Percentiles rank a stretch among this genome's conserved stretches.
Evolutionary conservation across 2,329 filamentous ascomycete genomes (phyloP).

Genomic region (Metarhizium brunneum): DNA sequence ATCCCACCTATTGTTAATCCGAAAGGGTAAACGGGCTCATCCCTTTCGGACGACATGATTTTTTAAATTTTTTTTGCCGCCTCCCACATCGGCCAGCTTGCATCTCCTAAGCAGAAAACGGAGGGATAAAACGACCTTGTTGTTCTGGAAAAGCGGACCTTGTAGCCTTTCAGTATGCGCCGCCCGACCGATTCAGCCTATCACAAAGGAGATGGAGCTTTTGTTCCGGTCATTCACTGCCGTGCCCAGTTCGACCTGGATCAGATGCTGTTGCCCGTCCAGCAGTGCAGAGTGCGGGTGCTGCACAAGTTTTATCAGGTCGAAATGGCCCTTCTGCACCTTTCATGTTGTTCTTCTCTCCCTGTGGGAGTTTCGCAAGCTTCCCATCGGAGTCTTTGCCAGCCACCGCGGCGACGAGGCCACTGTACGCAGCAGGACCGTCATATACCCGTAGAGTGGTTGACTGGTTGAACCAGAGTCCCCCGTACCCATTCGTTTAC

Average conservation of each 20-base stretch:
- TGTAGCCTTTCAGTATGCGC: conserved; percentile 3
- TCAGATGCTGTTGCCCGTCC: conserved; percentile 2
- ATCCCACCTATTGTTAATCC: no score
- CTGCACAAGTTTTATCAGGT: conserved; percentile 3
- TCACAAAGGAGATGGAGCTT: conserved; percentile 7
- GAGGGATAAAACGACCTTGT: not conserved
- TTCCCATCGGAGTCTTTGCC: not conserved
- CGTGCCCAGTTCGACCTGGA: conserved; percentile 2
- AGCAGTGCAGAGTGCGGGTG: conserved; percentile 4
- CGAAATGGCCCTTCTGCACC: not conserved
- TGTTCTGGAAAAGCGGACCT: conserved; percentile 10
- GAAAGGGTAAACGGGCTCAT: no score
- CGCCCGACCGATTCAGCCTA: conserved; percentile 1
- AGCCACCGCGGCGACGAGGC: not conserved
- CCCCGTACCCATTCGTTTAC: not conserved
- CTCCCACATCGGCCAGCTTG: not conserved
- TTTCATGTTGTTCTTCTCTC: not conserved
- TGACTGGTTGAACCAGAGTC: not conserved
- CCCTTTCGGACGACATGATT: no score
- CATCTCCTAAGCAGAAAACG: not conserved
- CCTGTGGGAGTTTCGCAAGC: not conserved
- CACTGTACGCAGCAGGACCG: not conserved
- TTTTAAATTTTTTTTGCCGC: not conserved
- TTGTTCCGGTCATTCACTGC: conserved; percentile 7
- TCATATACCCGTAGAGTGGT: not conserved